Evolutionary conservation across 768 basidiomycete species (phyloP), one percentile per base, ranked within the genome.

Genomic region (Sarcodon sp.): DNA sequence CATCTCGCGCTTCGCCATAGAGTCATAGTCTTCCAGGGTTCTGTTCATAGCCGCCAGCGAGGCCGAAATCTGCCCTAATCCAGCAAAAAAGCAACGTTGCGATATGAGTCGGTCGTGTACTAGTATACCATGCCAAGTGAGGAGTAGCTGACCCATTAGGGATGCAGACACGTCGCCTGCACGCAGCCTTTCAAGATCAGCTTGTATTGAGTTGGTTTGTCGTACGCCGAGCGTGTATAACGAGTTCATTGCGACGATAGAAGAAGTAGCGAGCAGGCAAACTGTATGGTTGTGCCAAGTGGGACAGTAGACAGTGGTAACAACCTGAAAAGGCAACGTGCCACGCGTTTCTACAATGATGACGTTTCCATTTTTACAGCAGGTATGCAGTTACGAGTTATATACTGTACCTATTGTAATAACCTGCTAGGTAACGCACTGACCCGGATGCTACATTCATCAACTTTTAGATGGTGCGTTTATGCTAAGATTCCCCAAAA

Each of bases 11-110:
- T 84, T 88, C 0, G 88, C 90, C 87, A 98, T 92, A 7, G 87
- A 84, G 57, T 97, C 93, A 59, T 94, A 98, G 60, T 99, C 96
- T 51, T 97, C 93, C 53, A 98, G 83, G 47, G 96, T 92, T 49
- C 96, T 69, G 45, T 87, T 83, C 76, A 98, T 83, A 2, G 91
- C 92, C 27, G 90, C 79, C n/a, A 99, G 71, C 7, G 90, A 92
- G n/a, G 93, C 92, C 33, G 89, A 88, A 65, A 99, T 91, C 76
- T 98, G 94, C 64, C 93, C 93, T 93, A 70, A 63, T 65, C 57
- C 52, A 53, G 51, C 44, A 33, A 60, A 52, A 48, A 61, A 51
- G 56, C 55, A 53, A 37, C 61, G 51, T 32, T 44, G 18, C 35
- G 12, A 47, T 41, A 35, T 38, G 27, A 45, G 31, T 13, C 41